phyloP scores from a whole-genome alignment of 768 basidiomycete species.

The Russula ochroleuca region DNA sequence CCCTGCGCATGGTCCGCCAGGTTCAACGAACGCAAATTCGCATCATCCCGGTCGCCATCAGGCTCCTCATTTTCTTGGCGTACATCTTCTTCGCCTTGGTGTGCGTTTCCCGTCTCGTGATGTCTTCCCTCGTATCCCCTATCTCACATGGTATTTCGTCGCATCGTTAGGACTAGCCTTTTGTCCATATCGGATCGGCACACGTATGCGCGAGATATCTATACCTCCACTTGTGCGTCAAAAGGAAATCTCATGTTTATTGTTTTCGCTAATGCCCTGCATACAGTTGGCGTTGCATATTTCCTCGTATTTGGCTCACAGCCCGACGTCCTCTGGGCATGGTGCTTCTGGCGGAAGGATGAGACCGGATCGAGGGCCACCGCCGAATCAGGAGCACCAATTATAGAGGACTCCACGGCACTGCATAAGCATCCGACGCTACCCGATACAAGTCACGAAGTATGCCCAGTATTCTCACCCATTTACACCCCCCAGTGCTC shows the following conservation, averaged over 20 bases:
- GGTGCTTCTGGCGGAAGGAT: conserved; percentile 12
- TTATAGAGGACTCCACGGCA: background rate
- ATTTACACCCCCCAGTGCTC: background rate
- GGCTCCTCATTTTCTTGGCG: conserved; percentile 7
- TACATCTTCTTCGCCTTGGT: conserved; percentile 8
- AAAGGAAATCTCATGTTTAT: too few species aligned
- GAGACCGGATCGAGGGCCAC: background rate
- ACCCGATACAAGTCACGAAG: background rate
- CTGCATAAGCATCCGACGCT: background rate
- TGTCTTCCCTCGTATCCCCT: too few species aligned
- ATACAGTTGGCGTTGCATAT: conserved; percentile 14
- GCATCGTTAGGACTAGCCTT: conserved; percentile 8
- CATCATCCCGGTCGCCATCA: conserved; percentile 6
- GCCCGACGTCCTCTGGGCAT: conserved; percentile 13
- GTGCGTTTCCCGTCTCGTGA: conserved; percentile 1
- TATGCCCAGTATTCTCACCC: background rate
- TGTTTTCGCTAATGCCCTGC: background rate
- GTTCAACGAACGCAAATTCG: conserved; percentile 6
- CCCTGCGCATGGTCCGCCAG: background rate
- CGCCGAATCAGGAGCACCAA: background rate
- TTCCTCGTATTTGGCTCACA: conserved; percentile 20
- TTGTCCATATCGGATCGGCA: conserved; percentile 4
- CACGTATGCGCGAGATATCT: conserved; percentile 18
- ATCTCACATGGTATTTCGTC: background rate
- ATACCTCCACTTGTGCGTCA: conserved; percentile 20